These are phyloP conservation scores for Aureobasidium sp. DNA, from an alignment of 2,329 filamentous ascomycete species.

Conservation along the genomic window DNA sequence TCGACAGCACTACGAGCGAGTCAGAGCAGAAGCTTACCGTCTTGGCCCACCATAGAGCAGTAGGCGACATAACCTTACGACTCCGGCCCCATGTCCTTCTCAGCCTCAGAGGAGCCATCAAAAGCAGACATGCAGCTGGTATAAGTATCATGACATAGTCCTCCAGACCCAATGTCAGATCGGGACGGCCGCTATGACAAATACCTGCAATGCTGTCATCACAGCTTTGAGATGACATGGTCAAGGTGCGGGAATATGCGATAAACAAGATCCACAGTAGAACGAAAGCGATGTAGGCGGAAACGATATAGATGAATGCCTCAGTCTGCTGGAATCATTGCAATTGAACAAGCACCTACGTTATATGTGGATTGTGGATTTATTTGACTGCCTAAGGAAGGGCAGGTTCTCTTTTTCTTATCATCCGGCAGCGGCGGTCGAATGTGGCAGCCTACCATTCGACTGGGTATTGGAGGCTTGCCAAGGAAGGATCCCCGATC, in stretches of 20 bases:
- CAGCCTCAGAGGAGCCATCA: conserved; percentile 25
- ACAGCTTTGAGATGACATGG: not conserved
- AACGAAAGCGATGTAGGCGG: not conserved
- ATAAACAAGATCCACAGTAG: no score
- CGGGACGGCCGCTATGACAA: conserved; percentile 14
- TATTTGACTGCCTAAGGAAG: conserved; percentile 12
- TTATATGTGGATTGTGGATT: not conserved
- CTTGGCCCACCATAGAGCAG: conserved; percentile 22
- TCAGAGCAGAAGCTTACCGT: conserved; percentile 10
- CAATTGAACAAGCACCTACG: not conserved
- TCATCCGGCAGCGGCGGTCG: not conserved
- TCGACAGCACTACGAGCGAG: no score
- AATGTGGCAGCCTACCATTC: conserved; percentile 12
- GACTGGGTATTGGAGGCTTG: not conserved
- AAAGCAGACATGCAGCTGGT: conserved; percentile 22
- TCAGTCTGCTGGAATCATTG: not conserved
- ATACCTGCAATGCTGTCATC: not conserved
- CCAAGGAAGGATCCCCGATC: not conserved
- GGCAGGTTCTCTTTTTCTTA: conserved; percentile 3
- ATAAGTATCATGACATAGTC: conserved; percentile 25
- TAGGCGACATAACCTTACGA: conserved; percentile 20
- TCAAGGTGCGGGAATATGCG: not conserved
- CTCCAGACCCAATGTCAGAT: conserved; percentile 26
- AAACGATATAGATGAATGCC: not conserved
- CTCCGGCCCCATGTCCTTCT: conserved; percentile 22